phyloP scores from a whole-genome alignment of 192 early-diverging fungal species.

The Entomortierella chlamydospora region DNA sequence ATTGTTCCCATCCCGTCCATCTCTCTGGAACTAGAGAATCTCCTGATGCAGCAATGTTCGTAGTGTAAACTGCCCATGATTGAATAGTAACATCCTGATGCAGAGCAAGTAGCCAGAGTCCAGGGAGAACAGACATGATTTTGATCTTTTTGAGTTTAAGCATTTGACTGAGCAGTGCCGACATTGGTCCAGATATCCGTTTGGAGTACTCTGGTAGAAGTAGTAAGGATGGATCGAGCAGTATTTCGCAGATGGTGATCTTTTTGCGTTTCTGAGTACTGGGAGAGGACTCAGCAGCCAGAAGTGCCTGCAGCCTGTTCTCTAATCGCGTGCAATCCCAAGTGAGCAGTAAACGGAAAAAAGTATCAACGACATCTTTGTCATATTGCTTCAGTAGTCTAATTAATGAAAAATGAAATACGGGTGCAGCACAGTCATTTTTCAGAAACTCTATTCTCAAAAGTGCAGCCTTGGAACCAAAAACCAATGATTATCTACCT shows the following conservation, averaged over 20 bases:
- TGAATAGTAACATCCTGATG: slow-evolving; percentile 25
- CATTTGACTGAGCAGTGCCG: slow-evolving; percentile 16
- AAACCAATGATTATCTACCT: neutral
- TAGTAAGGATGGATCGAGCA: slow-evolving; percentile 29
- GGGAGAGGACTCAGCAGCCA: neutral
- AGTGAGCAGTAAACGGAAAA: slow-evolving; percentile 19
- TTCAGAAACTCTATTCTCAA: neutral
- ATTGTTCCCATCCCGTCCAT: slow-evolving; percentile 43
- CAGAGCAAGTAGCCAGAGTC: slow-evolving; percentile 30
- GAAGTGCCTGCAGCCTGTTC: slow-evolving; percentile 4
- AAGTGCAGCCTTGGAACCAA: neutral
- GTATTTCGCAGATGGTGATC: slow-evolving; percentile 30
- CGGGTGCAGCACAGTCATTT: too few species aligned
- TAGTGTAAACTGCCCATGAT: slow-evolving; percentile 26
- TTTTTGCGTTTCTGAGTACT: slow-evolving; percentile 11
- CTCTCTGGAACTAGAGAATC: slow-evolving; percentile 17
- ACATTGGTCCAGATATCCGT: slow-evolving; percentile 10
- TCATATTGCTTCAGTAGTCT: slow-evolving; percentile 19
- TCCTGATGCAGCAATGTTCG: slow-evolving; percentile 1
- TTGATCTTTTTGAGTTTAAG: slow-evolving; percentile 22
- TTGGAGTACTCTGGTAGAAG: slow-evolving; percentile 5
- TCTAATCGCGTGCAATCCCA: slow-evolving; percentile 31
- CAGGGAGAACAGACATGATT: slow-evolving; percentile 34
- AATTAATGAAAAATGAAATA: neutral
- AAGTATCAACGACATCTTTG: slow-evolving; percentile 14